Conservation (phyloP, 345 rosid genomes). For the Orychophragmus violaceus region DNA sequence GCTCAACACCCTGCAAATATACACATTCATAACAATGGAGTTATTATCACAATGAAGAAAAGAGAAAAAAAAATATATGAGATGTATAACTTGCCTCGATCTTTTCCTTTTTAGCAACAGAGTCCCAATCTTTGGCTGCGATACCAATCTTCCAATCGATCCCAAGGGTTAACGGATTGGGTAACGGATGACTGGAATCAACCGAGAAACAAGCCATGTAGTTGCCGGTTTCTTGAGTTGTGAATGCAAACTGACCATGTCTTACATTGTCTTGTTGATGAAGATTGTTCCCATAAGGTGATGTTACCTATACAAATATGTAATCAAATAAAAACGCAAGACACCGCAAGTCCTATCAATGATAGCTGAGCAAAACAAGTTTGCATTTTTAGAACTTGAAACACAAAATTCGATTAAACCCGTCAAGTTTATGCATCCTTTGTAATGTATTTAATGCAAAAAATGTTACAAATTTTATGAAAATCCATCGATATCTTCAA, state of each 20-base stretch:
- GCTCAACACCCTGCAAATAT: slow-evolving; percentile 70
- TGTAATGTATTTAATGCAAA: neutral
- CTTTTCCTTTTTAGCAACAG: slow-evolving; percentile 81
- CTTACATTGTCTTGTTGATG: slow-evolving; percentile 62
- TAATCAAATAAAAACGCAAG: neutral
- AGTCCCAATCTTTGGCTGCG: slow-evolving; percentile 86
- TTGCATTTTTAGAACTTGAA: neutral
- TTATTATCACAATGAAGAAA: neutral
- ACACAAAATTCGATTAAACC: neutral
- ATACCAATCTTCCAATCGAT: slow-evolving; percentile 88
- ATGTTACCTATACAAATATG: slow-evolving; percentile 52
- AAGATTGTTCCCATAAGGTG: slow-evolving; percentile 75
- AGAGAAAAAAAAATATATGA: neutral
- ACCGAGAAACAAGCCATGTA: slow-evolving; percentile 75
- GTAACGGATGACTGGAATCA: slow-evolving; percentile 32
- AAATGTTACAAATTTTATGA: neutral
- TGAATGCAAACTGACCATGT: slow-evolving; percentile 86
- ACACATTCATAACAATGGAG: neutral
- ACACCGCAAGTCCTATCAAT: neutral
- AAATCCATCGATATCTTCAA: too few species aligned
- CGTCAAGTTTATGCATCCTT: neutral
- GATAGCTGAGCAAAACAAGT: neutral
- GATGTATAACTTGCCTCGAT: slow-evolving; percentile 53
- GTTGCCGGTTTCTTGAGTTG: slow-evolving; percentile 73
- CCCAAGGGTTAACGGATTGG: slow-evolving; percentile 42